Conservation (phyloP, 2,329 filamentous ascomycete species). For the Colletotrichum liriopes region DNA sequence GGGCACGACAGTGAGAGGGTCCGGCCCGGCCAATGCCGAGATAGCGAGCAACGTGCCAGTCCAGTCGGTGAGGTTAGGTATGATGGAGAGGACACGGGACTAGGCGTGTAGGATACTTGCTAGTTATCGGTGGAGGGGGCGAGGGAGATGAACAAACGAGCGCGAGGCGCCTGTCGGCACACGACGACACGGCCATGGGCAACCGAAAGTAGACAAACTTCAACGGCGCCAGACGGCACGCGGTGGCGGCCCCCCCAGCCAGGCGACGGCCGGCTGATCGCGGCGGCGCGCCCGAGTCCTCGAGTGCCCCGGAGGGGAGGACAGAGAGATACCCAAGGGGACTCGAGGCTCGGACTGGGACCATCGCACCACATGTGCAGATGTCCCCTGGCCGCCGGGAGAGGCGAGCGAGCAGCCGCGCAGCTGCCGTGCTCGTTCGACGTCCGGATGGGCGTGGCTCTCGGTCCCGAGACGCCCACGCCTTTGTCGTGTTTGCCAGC, state of each 20-base stretch:
- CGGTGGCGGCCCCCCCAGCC: neutral
- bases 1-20: neutral
- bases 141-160: neutral
- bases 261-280: neutral
- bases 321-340: neutral
- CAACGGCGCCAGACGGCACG: constrained; percentile 4
- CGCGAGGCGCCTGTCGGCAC: neutral
- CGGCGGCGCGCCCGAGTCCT: neutral
- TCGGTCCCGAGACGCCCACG: neutral
- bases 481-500: neutral
- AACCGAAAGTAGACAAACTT: constrained; percentile 10
- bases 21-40: constrained; percentile 15
- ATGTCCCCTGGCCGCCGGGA: neutral
- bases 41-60: neutral
- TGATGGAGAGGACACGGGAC: too few species aligned
- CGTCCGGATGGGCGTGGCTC: neutral
- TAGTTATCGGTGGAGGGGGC: too few species aligned
- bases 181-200: neutral
- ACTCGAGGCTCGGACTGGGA: neutral
- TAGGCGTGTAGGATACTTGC: too few species aligned
- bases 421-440: neutral
- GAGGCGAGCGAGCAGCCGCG: neutral
- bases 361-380: constrained; percentile 6
- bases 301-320: too few species aligned
- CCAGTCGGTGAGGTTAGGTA: neutral